These are phyloP conservation scores for Apiospora arundinis DNA, from an alignment of 2,329 filamentous ascomycete genomes.

Conservation along the genomic window DNA sequence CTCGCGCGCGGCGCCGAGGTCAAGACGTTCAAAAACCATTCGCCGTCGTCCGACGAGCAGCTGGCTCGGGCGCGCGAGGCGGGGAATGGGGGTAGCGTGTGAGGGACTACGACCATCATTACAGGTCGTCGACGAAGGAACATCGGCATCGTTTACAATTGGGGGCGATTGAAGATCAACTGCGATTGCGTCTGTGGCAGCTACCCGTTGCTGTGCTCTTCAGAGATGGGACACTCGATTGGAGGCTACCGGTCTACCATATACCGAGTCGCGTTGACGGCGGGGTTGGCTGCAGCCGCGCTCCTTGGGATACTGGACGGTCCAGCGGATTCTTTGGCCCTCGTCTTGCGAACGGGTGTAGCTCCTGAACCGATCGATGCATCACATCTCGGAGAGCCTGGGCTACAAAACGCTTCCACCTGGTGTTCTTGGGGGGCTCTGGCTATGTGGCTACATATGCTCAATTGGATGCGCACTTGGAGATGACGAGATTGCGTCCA, in stretches of 20 bases:
- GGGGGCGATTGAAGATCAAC: background rate
- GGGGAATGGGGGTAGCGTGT: background rate
- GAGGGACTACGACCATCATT: background rate
- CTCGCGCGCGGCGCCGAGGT: conserved; percentile 34
- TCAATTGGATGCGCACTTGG: background rate
- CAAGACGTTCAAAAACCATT: conserved; percentile 27
- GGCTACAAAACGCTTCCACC: background rate
- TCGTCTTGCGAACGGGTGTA: background rate
- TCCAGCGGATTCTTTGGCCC: background rate
- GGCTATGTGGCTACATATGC: no score
- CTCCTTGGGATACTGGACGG: background rate
- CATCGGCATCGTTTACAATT: background rate
- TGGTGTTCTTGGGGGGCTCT: background rate
- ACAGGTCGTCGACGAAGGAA: background rate
- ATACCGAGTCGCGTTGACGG: background rate
- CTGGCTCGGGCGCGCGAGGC: background rate
- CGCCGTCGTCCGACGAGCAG: background rate
- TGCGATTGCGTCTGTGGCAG: background rate
- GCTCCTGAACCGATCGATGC: background rate
- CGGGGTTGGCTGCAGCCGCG: background rate
- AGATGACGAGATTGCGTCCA: background rate
- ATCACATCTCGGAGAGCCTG: no score
- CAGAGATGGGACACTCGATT: background rate
- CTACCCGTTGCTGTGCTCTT: no score
- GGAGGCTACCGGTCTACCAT: background rate